A percentile compares a stretch with the other conserved stretches of the same genome.
Evolutionary conservation across 768 basidiomycete species (phyloP).

Genomic region (Cyclocybe cylindracea): DNA sequence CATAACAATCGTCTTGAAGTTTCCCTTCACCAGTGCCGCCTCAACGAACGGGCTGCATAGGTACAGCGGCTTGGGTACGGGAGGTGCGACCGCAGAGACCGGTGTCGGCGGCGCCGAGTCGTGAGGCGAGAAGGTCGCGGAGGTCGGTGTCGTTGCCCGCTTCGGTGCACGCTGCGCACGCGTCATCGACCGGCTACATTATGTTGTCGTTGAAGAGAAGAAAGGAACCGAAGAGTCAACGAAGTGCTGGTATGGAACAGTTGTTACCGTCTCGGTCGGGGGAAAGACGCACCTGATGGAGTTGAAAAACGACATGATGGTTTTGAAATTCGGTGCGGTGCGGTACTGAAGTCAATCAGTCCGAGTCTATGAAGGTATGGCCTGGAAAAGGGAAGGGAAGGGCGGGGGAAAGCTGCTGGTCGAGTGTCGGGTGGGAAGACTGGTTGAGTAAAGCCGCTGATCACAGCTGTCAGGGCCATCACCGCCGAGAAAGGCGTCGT

Average conservation of each 20-base stretch:
- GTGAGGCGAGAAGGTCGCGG: slow-evolving; percentile 53
- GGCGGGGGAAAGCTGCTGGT: not conserved
- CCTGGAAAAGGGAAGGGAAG: not conserved
- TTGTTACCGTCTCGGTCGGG: no score
- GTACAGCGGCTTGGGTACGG: slow-evolving; percentile 69
- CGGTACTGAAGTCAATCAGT: slow-evolving; percentile 34
- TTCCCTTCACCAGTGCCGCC: slow-evolving; percentile 93
- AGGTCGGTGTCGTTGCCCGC: slow-evolving; percentile 76
- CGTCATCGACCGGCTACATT: slow-evolving; percentile 69
- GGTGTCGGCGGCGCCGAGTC: slow-evolving; percentile 40
- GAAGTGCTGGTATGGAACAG: no score
- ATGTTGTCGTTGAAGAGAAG: no score
- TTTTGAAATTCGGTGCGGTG: not conserved
- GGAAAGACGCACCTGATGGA: slow-evolving; percentile 62
- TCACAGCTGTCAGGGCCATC: no score
- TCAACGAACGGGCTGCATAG: slow-evolving; percentile 96
- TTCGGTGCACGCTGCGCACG: slow-evolving; percentile 61
- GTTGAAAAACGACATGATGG: slow-evolving; percentile 79
- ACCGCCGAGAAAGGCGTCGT: no score
- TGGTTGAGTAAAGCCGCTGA: no score
- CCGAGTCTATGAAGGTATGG: slow-evolving; percentile 12
- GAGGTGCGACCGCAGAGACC: slow-evolving; percentile 33
- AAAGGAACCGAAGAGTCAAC: no score
- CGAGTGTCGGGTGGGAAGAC: not conserved
- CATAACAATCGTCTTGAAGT: slow-evolving; percentile 96